Percentiles rank a stretch among this genome's conserved stretches.
Evolutionary conservation across 129 eudicot genomes (phyloP).

Genomic region (Centaurea solstitialis): DNA sequence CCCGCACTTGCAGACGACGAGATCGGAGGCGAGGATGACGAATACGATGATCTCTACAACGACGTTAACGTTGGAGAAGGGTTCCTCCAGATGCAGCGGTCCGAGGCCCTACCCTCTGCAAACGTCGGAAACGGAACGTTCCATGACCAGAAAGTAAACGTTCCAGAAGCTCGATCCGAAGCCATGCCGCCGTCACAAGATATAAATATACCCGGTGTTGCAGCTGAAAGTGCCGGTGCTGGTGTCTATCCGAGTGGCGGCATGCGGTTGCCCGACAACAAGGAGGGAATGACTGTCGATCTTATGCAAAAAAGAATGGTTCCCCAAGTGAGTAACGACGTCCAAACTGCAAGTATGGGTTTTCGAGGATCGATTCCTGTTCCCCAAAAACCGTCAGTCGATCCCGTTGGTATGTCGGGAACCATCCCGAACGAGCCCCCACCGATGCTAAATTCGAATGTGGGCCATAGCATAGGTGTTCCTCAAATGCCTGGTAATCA

Average conservation of each 20-base stretch:
- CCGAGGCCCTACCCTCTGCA: conserved; percentile 51
- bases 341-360: conserved; percentile 49
- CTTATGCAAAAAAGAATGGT: conserved; percentile 42
- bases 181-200: conserved; percentile 29
- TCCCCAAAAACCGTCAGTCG: conserved; percentile 41
- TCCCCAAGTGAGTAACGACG: conserved; percentile 51
- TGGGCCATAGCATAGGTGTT: conserved; percentile 40
- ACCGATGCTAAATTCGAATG: conserved; percentile 37
- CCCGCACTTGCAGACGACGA: conserved; percentile 96
- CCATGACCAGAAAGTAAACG: conserved; percentile 53
- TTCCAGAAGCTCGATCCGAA: conserved; percentile 54
- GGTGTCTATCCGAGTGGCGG: conserved; percentile 43
- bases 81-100: conserved; percentile 72
- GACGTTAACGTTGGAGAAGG: conserved; percentile 95
- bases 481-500: conserved; percentile 49
- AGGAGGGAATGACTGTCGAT: conserved; percentile 48
- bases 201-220: conserved; percentile 40
- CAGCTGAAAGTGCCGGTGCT: conserved; percentile 45
- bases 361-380: conserved; percentile 52
- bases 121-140: conserved; percentile 50
- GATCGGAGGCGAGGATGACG: conserved; percentile 85
- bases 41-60: conserved; percentile 89
- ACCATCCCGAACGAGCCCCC: conserved; percentile 41
- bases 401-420: conserved; percentile 36
- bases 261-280: conserved; percentile 46